Base-by-base conservation (phyloP, 306 rosid genomes). In the Citrullus mucosospermus region DNA sequence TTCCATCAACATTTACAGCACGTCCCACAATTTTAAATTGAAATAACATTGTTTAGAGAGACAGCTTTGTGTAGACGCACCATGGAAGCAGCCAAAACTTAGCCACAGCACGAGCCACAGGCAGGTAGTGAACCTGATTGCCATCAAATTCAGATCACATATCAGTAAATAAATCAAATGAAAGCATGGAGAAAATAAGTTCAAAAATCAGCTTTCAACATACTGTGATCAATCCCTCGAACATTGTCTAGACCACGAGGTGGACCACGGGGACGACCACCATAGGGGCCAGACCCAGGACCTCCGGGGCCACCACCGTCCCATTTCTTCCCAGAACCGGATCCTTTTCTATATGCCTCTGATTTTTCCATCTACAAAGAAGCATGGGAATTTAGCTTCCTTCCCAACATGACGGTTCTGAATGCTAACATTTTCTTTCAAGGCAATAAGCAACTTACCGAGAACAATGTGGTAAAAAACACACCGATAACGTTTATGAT, bases 41-140 rank as follows among this genome's bases (percentile, higher is more conserved):
- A 48, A 41, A 70, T 11, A 70, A 46, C 18, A 46, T 43, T 46
- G n/a, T 71, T 25, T 22, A 71, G 20, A 51, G 56, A 51, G 55
- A 20, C 41, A 71, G 43, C 77, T 13, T 25, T 48, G 2, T 44
- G 76, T 22, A 50, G 32, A 72, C 8, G 44, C 25, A 72, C 60
- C 43, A 72, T 28, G 15, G 59, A 71, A 72, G 77, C 77, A 28
- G 44, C 77, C 77, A 15, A 50, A 70, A 39, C 67, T 91, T 78
- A 95, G 50, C 99, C 97, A 60, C 99, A 95, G 96, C 99, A 95
- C 62, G 99, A 95, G 43, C 97, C 99, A 10, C 99, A 95, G 25
- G 97, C 99, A 68, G 99, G 99, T 36, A 88, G 80, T 9, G 99
- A 82, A 87, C 83, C 97, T 95, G 97, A 50, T 92, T 95, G 51